phyloP scores from a whole-genome alignment of 2,329 filamentous ascomycete species.

The Colletotrichum navitas region DNA sequence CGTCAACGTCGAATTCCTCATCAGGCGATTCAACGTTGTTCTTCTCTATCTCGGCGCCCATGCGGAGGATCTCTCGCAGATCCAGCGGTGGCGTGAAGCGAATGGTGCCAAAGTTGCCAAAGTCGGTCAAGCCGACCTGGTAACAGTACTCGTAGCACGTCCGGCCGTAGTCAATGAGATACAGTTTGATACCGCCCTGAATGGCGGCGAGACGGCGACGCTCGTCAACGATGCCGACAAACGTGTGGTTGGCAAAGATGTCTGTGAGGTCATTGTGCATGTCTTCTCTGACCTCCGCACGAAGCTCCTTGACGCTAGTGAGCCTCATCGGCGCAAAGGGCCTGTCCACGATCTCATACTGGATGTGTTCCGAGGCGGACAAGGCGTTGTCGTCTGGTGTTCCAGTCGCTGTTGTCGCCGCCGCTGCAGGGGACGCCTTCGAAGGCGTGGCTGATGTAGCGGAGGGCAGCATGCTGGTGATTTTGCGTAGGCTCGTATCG shows the following conservation, averaged over 20 bases:
- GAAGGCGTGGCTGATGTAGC: conserved; percentile 51
- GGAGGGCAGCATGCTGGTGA: conserved; percentile 92
- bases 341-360: conserved; percentile 80
- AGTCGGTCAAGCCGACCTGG: conserved; percentile 93
- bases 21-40: conserved; percentile 55
- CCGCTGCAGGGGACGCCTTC: conserved; percentile 37
- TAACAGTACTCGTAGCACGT: conserved; percentile 93
- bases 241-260: conserved; percentile 88
- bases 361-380: conserved; percentile 62
- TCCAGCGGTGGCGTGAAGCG: conserved; percentile 82
- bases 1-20: conserved; percentile 73
- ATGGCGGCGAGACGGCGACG: conserved; percentile 89
- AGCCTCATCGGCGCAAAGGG: conserved; percentile 79
- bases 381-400: conserved; percentile 51
- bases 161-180: conserved; percentile 92
- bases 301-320: conserved; percentile 87
- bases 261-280: conserved; percentile 91
- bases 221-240: conserved; percentile 93
- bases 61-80: conserved; percentile 76
- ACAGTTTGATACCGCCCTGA: conserved; percentile 92
- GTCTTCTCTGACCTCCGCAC: conserved; percentile 81
- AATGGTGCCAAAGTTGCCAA: conserved; percentile 92
- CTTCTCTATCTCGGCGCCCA: conserved; percentile 81
- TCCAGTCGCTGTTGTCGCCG: conserved; percentile 36
- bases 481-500: conserved; percentile 89